Percentiles rank a stretch among this genome's conserved stretches.
Evolutionary conservation across 768 basidiomycete genomes (phyloP).

Genomic region (Pulveroboletus sp.): DNA sequence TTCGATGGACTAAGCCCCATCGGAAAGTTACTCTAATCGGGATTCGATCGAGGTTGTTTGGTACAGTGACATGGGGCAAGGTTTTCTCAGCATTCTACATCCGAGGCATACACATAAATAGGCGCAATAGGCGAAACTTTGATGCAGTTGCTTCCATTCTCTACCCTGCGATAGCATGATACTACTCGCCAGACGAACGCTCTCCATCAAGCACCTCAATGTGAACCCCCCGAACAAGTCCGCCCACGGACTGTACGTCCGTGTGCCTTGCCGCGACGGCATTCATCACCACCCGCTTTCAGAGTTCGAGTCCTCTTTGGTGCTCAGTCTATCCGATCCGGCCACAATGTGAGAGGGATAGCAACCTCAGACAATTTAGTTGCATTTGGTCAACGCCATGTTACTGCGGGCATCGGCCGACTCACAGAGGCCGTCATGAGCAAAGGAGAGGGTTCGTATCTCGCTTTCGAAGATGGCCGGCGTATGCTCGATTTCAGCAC

Average conservation of each 20-base stretch:
- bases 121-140: neutral
- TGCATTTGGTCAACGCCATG: slow-evolving; percentile 41
- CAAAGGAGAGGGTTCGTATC: slow-evolving; percentile 70
- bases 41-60: too few species aligned
- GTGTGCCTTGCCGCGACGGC: neutral
- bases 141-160: neutral
- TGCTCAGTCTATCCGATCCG: neutral
- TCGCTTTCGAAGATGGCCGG: slow-evolving; percentile 67
- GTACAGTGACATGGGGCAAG: too few species aligned
- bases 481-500: slow-evolving; percentile 80
- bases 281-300: neutral
- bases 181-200: slow-evolving; percentile 12
- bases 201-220: neutral
- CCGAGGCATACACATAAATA: too few species aligned
- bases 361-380: slow-evolving; percentile 25
- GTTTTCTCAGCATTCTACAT: too few species aligned
- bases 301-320: slow-evolving; percentile 1
- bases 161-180: neutral
- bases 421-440: slow-evolving; percentile 53
- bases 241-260: slow-evolving; percentile 13
- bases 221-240: neutral
- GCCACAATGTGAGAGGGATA: slow-evolving; percentile 14
- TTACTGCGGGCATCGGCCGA: slow-evolving; percentile 42
- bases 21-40: slow-evolving; percentile 32
- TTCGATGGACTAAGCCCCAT: slow-evolving; percentile 33